Conservation (phyloP, 2,329 filamentous ascomycete species). For the Cladosporium phlei region DNA sequence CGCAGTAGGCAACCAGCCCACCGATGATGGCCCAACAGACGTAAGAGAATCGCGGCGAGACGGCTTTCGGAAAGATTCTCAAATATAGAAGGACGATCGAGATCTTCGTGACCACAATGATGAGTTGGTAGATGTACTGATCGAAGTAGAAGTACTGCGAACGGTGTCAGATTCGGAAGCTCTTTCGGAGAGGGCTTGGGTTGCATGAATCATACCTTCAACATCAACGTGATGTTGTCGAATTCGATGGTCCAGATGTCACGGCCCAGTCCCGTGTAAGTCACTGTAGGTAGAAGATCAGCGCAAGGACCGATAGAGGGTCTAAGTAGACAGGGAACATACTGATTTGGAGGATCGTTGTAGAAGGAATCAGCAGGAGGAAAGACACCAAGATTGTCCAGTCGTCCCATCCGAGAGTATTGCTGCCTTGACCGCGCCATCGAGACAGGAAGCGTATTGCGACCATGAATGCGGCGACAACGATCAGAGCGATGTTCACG, state of each 20-base stretch:
- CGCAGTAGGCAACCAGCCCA: not conserved
- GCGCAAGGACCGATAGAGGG: not conserved
- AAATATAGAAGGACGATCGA: slow-evolving; percentile 1
- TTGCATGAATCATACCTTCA: not conserved
- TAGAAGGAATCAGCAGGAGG: slow-evolving; percentile 2
- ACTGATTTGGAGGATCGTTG: slow-evolving; percentile 2
- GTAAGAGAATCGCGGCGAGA: not conserved
- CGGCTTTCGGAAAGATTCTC: not conserved
- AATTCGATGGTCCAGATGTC: not conserved
- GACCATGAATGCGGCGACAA: not conserved
- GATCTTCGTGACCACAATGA: slow-evolving; percentile 5
- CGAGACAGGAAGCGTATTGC: not conserved
- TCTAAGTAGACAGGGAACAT: not conserved
- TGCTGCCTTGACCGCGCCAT: not conserved
- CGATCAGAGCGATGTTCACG: slow-evolving; percentile 4
- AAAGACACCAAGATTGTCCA: slow-evolving; percentile 5
- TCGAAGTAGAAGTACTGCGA: not conserved
- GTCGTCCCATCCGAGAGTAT: slow-evolving; percentile 14
- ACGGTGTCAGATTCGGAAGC: not conserved
- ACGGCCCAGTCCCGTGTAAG: not conserved
- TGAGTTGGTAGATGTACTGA: slow-evolving; percentile 1
- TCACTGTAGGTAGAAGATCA: not conserved
- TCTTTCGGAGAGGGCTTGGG: too few species aligned
- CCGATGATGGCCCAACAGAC: not conserved
- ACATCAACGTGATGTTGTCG: slow-evolving; percentile 1